These are phyloP conservation scores for Patellaria atrata DNA, from an alignment of 495 filamentous ascomycete genomes.

Conservation along the genomic window DNA sequence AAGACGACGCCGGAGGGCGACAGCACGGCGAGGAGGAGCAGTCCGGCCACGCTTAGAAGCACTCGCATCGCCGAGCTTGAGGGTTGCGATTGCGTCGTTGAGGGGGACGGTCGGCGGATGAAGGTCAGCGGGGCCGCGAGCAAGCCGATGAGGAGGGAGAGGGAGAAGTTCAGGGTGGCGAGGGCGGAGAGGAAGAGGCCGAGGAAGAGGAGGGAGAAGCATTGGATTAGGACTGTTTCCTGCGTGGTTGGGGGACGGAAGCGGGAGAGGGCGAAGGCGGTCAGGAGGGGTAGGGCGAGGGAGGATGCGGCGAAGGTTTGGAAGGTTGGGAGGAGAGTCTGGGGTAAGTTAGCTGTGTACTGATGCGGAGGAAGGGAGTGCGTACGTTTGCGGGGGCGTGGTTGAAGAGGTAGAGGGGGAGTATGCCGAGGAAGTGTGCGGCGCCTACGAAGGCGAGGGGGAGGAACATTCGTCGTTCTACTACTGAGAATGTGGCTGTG, in stretches of 20 bases:
- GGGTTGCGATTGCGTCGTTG: too few relatives aligned
- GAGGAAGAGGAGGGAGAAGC: slow-evolving; percentile 79
- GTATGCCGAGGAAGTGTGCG: slow-evolving; percentile 60
- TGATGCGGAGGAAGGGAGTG: slow-evolving; percentile 5
- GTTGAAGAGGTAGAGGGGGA: slow-evolving; percentile 84
- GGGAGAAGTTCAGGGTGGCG: slow-evolving; percentile 90
- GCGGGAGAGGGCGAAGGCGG: slow-evolving; percentile 38
- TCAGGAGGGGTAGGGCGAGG: slow-evolving; percentile 39
- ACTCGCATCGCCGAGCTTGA: too few relatives aligned
- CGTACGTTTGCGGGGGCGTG: slow-evolving; percentile 51
- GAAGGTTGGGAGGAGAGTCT: slow-evolving; percentile 47
- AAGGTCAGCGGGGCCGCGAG: slow-evolving; percentile 64
- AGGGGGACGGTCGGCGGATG: slow-evolving; percentile 33
- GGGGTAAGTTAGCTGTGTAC: slow-evolving; percentile 1
- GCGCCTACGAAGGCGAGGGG: slow-evolving; percentile 58
- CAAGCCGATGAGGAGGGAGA: slow-evolving; percentile 74
- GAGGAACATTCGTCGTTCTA: slow-evolving; percentile 62
- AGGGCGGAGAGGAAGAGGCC: slow-evolving; percentile 85
- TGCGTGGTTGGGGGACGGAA: slow-evolving; percentile 42
- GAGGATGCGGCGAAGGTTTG: slow-evolving; percentile 42
- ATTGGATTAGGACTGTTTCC: slow-evolving; percentile 66
- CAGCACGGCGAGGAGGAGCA: slow-evolving; percentile 32
- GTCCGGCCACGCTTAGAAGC: too few relatives aligned
- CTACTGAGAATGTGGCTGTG: slow-evolving; percentile 17
- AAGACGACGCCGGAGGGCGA: slow-evolving; percentile 52